Percentiles rank a stretch among this genome's conserved stretches.
These are phyloP conservation scores for Cynanchum wilfordii DNA, from an alignment of 257 asterid genomes.

Conservation along the genomic window DNA sequence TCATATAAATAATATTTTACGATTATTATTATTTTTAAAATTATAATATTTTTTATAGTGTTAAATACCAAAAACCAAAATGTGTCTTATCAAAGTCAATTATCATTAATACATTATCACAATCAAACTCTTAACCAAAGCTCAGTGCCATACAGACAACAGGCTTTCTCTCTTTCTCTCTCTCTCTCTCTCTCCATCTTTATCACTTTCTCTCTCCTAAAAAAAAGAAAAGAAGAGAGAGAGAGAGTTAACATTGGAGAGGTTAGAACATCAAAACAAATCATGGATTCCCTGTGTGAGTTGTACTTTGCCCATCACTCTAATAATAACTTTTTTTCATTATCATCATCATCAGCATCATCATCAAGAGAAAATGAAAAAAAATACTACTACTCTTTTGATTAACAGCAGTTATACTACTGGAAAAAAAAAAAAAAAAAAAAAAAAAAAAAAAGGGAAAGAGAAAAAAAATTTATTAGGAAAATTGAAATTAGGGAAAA, in stretches of 20 bases:
- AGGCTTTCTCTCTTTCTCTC: not conserved
- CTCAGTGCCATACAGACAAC: not conserved
- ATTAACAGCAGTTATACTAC: not conserved
- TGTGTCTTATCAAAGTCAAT: not conserved
- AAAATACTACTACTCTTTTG: not conserved
- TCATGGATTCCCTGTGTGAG: constrained; percentile 12
- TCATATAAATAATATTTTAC: too few species aligned
- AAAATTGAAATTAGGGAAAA: not conserved
- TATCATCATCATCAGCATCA: too few species aligned
- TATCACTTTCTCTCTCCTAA: not conserved
- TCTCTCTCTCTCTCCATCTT: not conserved
- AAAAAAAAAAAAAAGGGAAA: not conserved
- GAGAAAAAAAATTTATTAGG: not conserved
- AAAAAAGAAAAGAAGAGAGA: not conserved
- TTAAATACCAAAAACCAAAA: too few species aligned
- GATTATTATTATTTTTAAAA: too few species aligned
- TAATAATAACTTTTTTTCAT: constrained; percentile 4
- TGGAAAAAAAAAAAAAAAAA: not conserved
- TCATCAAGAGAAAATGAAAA: not conserved
- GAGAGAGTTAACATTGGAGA: not conserved
- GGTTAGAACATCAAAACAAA: constrained; percentile 7
- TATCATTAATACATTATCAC: not conserved
- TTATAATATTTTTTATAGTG: too few species aligned
- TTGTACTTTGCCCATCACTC: constrained; percentile 19
- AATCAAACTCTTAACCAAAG: not conserved